phyloP scores from a whole-genome alignment of 2,329 filamentous ascomycete genomes.

The Graphilbum sp. region DNA sequence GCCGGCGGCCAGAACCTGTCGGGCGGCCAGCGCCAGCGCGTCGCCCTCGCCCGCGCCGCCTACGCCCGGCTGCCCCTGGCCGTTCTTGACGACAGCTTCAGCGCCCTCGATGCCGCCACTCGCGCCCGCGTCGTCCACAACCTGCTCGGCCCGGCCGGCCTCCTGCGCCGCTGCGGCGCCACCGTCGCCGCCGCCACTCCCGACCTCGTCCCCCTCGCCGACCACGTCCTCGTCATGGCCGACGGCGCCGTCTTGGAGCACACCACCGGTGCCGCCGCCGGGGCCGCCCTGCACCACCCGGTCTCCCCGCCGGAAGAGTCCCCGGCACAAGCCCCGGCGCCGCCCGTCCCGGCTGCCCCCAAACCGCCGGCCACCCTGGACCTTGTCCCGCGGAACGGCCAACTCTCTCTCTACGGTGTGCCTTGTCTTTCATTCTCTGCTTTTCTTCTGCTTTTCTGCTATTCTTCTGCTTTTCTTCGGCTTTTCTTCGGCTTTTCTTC shows the following conservation, averaged over 20 bases:
- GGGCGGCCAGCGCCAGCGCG: conserved; percentile 15
- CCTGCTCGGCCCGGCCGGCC: conserved; percentile 15
- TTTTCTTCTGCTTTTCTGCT: no score
- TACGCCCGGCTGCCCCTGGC: conserved; percentile 15
- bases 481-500: no score
- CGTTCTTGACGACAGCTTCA: conserved; percentile 21
- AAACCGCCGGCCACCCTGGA: not conserved
- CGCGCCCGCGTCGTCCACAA: conserved; percentile 15
- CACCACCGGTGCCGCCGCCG: no score
- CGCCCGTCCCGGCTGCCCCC: conserved; percentile 11
- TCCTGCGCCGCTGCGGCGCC: conserved; percentile 12
- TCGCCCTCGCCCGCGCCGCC: conserved; percentile 20
- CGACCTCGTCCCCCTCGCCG: no score
- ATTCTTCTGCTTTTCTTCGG: no score
- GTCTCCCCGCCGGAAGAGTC: no score
- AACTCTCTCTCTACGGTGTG: conserved; percentile 20
- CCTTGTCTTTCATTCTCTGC: no score
- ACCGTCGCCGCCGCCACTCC: conserved; percentile 17
- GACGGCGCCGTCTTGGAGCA: no score
- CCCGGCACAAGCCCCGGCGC: no score
- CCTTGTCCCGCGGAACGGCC: conserved; percentile 11
- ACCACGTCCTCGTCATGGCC: no score
- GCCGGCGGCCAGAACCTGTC: conserved; percentile 14
- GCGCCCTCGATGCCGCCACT: conserved; percentile 19
- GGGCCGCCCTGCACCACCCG: no score